phyloP scores from a whole-genome alignment of 495 filamentous ascomycete genomes.

The Penicillium bialowiezense region DNA sequence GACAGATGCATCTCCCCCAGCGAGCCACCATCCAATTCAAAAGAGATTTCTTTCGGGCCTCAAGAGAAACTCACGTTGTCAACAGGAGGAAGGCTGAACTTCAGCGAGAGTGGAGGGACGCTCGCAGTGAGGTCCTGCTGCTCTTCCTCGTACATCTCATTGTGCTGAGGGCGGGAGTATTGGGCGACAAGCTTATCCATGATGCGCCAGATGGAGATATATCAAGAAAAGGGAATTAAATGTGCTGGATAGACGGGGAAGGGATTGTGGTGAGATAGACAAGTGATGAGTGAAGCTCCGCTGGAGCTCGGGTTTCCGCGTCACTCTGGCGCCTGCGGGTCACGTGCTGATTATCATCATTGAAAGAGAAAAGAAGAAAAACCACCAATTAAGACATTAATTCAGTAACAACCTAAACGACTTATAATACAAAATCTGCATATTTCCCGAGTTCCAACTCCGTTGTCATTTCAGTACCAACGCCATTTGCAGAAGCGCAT shows the following conservation, averaged over 20 bases:
- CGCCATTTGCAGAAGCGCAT: slow-evolving; percentile 3
- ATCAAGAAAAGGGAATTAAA: slow-evolving; percentile 3
- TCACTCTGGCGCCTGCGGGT: slow-evolving; percentile 42
- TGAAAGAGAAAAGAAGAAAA: not conserved
- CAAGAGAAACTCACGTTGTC: slow-evolving; percentile 64
- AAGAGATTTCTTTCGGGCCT: not conserved
- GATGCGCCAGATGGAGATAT: slow-evolving; percentile 22
- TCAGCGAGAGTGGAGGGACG: slow-evolving; percentile 72
- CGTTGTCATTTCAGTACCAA: slow-evolving; percentile 1
- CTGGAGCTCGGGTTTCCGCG: slow-evolving; percentile 40
- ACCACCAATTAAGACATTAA: not conserved
- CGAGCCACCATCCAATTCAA: slow-evolving; percentile 1
- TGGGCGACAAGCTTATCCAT: slow-evolving; percentile 94
- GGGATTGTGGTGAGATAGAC: slow-evolving; percentile 18
- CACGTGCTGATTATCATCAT: slow-evolving; percentile 29
- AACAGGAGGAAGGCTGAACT: slow-evolving; percentile 92
- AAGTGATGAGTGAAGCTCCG: slow-evolving; percentile 33
- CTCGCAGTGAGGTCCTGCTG: slow-evolving; percentile 68
- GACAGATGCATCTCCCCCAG: not conserved
- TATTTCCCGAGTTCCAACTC: slow-evolving; percentile 7
- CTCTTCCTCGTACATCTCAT: slow-evolving; percentile 73
- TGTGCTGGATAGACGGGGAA: slow-evolving; percentile 11
- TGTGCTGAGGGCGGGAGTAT: slow-evolving; percentile 74
- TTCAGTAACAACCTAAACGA: slow-evolving; percentile 1
- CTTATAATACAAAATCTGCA: slow-evolving; percentile 7